These are phyloP conservation scores for Calonectria montana DNA, from an alignment of 2,329 filamentous ascomycete species.

Conservation along the genomic window DNA sequence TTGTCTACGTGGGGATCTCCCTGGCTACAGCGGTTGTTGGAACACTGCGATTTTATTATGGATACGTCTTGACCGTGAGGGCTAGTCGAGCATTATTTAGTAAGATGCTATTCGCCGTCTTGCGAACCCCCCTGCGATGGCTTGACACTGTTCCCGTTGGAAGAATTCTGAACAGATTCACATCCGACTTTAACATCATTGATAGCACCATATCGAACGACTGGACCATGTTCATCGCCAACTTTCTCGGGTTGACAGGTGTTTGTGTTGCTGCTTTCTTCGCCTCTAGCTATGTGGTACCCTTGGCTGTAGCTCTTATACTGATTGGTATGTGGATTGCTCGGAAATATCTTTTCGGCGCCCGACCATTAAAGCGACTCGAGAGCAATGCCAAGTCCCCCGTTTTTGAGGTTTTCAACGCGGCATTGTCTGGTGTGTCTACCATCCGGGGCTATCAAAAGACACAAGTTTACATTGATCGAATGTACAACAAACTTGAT, in stretches of 20 bases:
- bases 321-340: conserved; percentile 68
- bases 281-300: conserved; percentile 74
- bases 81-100: conserved; percentile 78
- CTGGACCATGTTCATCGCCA: conserved; percentile 68
- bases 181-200: conserved; percentile 79
- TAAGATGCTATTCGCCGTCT: conserved; percentile 72
- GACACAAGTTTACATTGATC: conserved; percentile 71
- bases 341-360: conserved; percentile 73
- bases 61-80: conserved; percentile 73
- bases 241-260: conserved; percentile 71
- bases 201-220: conserved; percentile 75
- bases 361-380: conserved; percentile 80
- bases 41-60: conserved; percentile 70
- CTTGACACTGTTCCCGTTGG: conserved; percentile 84
- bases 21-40: conserved; percentile 69
- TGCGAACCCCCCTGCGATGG: conserved; percentile 81
- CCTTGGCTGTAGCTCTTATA: conserved; percentile 70
- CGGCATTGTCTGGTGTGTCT: conserved; percentile 76
- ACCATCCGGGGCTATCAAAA: conserved; percentile 84
- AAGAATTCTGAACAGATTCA: conserved; percentile 82
- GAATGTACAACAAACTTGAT: conserved; percentile 78
- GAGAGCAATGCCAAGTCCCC: conserved; percentile 83
- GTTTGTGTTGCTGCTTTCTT: conserved; percentile 75
- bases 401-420: conserved; percentile 83
- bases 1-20: conserved; percentile 78